phyloP scores from a whole-genome alignment of 805 yeast species.

The Yarrowia hollandica region DNA sequence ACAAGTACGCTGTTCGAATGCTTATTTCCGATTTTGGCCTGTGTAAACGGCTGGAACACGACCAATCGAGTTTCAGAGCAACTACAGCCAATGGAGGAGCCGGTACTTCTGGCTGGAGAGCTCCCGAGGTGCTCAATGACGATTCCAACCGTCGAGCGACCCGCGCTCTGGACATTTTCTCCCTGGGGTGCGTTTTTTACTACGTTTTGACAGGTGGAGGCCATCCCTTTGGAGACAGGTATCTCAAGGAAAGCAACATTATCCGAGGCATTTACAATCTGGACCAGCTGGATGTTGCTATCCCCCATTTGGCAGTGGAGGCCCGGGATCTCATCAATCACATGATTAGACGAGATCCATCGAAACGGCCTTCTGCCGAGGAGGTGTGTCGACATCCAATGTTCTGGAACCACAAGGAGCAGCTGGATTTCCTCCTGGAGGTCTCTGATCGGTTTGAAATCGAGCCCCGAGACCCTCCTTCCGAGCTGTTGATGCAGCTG shows the following conservation, averaged over 20 bases:
- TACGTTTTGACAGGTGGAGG: slow-evolving; percentile 78
- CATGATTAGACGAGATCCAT: slow-evolving; percentile 74
- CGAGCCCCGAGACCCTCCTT: slow-evolving; percentile 78
- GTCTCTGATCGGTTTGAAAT: slow-evolving; percentile 90
- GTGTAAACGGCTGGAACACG: slow-evolving; percentile 87
- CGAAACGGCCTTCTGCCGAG: slow-evolving; percentile 66
- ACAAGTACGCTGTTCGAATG: slow-evolving; percentile 54
- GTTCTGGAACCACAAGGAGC: slow-evolving; percentile 76
- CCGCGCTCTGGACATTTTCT: slow-evolving; percentile 87
- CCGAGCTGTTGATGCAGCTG: slow-evolving; percentile 54
- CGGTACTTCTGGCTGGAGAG: slow-evolving; percentile 98
- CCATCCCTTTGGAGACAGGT: slow-evolving; percentile 96
- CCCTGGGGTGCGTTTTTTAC: slow-evolving; percentile 91
- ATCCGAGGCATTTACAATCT: slow-evolving; percentile 53
- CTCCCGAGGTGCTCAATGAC: slow-evolving; percentile 63
- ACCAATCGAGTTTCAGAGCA: slow-evolving; percentile 90
- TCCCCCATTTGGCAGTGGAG: slow-evolving; percentile 47
- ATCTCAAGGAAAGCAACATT: slow-evolving; percentile 84
- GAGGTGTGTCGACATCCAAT: slow-evolving; percentile 77
- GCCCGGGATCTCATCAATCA: slow-evolving; percentile 67
- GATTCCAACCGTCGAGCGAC: slow-evolving; percentile 61
- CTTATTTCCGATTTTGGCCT: slow-evolving; percentile 94
- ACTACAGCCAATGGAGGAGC: slow-evolving; percentile 84
- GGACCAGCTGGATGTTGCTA: slow-evolving; percentile 46
- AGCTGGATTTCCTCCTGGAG: slow-evolving; percentile 78